These are phyloP conservation scores for Paraglomus occultum DNA, from an alignment of 192 early-diverging fungal genomes.

Conservation along the genomic window DNA sequence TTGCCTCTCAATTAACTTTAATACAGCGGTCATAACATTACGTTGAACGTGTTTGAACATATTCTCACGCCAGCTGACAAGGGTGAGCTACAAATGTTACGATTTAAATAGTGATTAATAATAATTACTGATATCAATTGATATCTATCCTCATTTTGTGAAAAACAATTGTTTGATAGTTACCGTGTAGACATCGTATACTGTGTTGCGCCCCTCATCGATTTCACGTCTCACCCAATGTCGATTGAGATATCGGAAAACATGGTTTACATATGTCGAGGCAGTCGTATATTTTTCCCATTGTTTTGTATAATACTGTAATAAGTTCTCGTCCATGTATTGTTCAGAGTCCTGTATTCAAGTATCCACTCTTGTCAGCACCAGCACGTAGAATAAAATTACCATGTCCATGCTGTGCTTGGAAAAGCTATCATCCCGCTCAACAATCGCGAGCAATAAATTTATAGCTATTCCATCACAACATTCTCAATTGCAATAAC, in stretches of 20 bases:
- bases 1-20: slow-evolving; percentile 78
- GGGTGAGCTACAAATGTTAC: slow-evolving; percentile 54
- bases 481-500: no score
- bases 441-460: no score
- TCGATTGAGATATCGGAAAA: slow-evolving; percentile 94
- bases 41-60: slow-evolving; percentile 67
- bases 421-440: no score
- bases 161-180: slow-evolving; percentile 32
- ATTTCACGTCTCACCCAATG: slow-evolving; percentile 97
- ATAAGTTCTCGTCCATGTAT: slow-evolving; percentile 74
- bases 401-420: neutral
- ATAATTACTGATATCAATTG: neutral
- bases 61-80: slow-evolving; percentile 86
- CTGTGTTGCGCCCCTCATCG: slow-evolving; percentile 85
- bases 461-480: no score
- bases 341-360: slow-evolving; percentile 50
- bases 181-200: slow-evolving; percentile 93
- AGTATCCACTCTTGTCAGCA: slow-evolving; percentile 44
- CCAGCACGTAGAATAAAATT: slow-evolving; percentile 31
- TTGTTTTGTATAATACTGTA: slow-evolving; percentile 84
- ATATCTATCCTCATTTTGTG: neutral
- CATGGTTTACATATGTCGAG: slow-evolving; percentile 79
- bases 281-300: slow-evolving; percentile 91
- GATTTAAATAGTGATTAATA: neutral
- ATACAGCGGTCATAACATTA: slow-evolving; percentile 72